Conservation (phyloP, 1,284 basidiomycete genomes). For the Ustilago tritici region DNA sequence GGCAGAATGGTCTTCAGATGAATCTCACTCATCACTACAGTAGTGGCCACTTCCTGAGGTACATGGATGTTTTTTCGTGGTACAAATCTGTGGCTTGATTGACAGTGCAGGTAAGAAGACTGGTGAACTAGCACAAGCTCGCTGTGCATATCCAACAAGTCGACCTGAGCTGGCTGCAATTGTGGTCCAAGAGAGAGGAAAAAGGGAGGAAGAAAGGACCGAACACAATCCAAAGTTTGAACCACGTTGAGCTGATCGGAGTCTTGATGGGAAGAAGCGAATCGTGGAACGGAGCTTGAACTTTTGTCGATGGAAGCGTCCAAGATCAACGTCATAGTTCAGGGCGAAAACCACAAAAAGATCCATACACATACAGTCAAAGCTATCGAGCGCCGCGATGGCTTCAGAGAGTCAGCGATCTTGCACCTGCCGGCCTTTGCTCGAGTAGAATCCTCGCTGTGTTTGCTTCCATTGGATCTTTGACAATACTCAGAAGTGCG, state of each 20-base stretch:
- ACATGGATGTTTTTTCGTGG: background rate
- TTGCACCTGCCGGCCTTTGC: background rate
- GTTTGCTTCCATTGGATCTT: constrained; percentile 4
- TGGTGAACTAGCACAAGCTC: background rate
- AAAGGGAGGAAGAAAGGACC: background rate
- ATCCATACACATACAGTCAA: background rate
- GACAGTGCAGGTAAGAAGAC: background rate
- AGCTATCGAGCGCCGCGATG: background rate
- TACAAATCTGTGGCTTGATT: background rate
- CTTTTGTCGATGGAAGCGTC: background rate
- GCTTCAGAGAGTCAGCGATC: background rate
- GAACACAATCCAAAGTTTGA: background rate
- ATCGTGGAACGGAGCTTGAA: constrained; percentile 8
- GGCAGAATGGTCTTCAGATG: background rate
- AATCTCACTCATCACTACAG: background rate
- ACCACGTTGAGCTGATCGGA: background rate
- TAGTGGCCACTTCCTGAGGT: background rate
- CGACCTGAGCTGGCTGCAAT: background rate
- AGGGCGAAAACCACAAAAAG: background rate
- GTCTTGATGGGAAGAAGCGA: constrained; percentile 1
- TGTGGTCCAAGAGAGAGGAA: background rate
- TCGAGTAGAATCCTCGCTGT: background rate
- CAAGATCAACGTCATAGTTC: constrained; percentile 12
- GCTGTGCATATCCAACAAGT: background rate
- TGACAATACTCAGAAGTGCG: background rate